These are phyloP conservation scores for Stenogyne calaminthoides DNA, from an alignment of 305 asterid species.

Conservation along the genomic window DNA sequence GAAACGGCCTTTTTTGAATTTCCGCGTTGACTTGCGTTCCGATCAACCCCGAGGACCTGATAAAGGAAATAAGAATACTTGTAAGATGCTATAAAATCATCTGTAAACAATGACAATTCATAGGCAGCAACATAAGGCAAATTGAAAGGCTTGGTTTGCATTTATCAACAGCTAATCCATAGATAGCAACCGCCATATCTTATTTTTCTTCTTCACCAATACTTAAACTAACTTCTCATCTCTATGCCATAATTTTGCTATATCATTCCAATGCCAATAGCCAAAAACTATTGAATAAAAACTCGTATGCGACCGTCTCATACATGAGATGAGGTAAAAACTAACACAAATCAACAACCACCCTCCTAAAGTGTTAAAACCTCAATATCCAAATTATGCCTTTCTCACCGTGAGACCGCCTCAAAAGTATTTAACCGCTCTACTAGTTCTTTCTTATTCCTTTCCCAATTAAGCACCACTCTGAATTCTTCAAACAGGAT, in stretches of 20 bases:
- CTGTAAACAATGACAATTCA: background rate
- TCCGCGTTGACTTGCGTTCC: slow-evolving; percentile 79
- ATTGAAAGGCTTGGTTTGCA: background rate
- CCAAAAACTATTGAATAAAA: no score
- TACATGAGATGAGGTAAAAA: no score
- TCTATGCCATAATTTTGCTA: background rate
- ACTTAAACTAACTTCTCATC: background rate
- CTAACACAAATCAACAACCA: no score
- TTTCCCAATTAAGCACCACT: background rate
- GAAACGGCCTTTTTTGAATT: slow-evolving; percentile 96
- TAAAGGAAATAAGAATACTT: background rate
- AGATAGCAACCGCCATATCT: background rate
- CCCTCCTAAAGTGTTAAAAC: no score
- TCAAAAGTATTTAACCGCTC: background rate
- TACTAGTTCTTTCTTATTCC: background rate
- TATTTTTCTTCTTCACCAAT: background rate
- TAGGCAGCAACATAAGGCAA: background rate
- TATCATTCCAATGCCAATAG: background rate
- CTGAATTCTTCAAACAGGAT: background rate
- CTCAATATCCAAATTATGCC: no score
- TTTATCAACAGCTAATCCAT: background rate
- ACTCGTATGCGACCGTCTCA: no score
- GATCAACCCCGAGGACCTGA: slow-evolving; percentile 93
- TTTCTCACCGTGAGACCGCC: no score
- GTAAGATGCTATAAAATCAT: slow-evolving; percentile 24